Base-by-base conservation (phyloP, 1,284 basidiomycete genomes). In the Pseudozyma thailandica region DNA sequence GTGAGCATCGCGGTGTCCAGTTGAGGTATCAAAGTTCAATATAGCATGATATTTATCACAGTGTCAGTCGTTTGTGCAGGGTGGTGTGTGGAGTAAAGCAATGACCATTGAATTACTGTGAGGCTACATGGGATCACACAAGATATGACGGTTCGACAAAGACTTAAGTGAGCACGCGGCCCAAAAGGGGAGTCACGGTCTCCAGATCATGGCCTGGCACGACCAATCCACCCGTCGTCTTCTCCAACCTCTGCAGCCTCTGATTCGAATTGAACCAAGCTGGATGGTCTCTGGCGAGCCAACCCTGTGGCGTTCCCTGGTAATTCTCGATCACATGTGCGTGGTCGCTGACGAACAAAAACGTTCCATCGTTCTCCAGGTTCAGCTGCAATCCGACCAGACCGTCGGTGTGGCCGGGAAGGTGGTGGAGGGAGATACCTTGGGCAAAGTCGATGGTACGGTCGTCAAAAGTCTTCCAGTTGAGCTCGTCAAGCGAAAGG, bases 401-500 rank as follows among this genome's bases (percentile, higher is more conserved):
- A 20, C 80, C 80, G 9, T 72, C 75, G 4, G 79, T 78, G 49
- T 82, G 80, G 13, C 80, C 80, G 12, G 80, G 80, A 1, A 78
- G 62, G 38, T 79, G 77, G 52, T 80, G 78, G 0, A 81, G 52
- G 3, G 73, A 72, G 50, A 81, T 60, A n/a, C 79, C 78, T 30
- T 70, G 78, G 21, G 69, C 69, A 35, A 80, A 72, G 20, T 80
- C 77, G 33, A 71, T 44, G 21, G 71, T 72, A 9, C 68, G 51
- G 5, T 80, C 78, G 55, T 76, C 71, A 45, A 80, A 80, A 15
- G 70, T 74, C 52, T 78, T 80, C 79, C 78, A 80, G 49, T 80
- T 80, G 50, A 77, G 65, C 16, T 64, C 45, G 45, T 59, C 64
- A 28, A 74, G 10, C 12, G 45, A 42, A 18, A 80, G 65, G 46